Evolutionary conservation across 495 filamentous ascomycete genomes (phyloP).

Genomic region (Aspergillus funiculosus): DNA sequence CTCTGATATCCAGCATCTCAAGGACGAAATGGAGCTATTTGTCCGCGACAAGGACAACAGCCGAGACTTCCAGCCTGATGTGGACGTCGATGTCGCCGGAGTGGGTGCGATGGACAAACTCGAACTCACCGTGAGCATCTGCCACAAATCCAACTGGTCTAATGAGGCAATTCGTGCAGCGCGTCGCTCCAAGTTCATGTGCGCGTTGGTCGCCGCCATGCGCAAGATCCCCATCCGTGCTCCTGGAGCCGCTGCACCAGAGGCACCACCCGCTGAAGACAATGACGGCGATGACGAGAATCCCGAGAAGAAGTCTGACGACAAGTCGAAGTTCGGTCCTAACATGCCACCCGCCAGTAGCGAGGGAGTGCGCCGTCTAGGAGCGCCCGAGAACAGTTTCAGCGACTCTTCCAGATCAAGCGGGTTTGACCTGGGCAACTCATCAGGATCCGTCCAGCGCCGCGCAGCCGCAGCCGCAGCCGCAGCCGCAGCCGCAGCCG

Average conservation of each 20-base stretch:
- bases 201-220: conserved; percentile 79
- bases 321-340: not conserved
- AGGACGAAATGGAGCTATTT: conserved; percentile 74
- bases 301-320: conserved; percentile 10
- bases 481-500: conserved; percentile 16
- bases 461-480: conserved; percentile 25
- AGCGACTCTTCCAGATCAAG: conserved; percentile 28
- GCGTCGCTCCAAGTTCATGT: conserved; percentile 93
- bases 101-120: conserved; percentile 87
- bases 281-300: conserved; percentile 6
- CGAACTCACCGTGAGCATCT: conserved; percentile 72
- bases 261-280: conserved; percentile 11
- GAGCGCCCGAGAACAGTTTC: conserved; percentile 12
- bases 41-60: conserved; percentile 80
- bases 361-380: conserved; percentile 9
- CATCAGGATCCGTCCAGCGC: conserved; percentile 30
- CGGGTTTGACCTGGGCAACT: conserved; percentile 31
- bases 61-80: conserved; percentile 83
- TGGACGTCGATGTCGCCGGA: conserved; percentile 69
- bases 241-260: conserved; percentile 12
- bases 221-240: conserved; percentile 77
- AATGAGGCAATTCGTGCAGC: conserved; percentile 79
- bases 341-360: conserved; percentile 1
- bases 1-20: conserved; percentile 78
- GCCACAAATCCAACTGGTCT: conserved; percentile 94